These are phyloP conservation scores for Coleophoma cylindrospora DNA, from an alignment of 2,329 filamentous ascomycete genomes.

Conservation along the genomic window DNA sequence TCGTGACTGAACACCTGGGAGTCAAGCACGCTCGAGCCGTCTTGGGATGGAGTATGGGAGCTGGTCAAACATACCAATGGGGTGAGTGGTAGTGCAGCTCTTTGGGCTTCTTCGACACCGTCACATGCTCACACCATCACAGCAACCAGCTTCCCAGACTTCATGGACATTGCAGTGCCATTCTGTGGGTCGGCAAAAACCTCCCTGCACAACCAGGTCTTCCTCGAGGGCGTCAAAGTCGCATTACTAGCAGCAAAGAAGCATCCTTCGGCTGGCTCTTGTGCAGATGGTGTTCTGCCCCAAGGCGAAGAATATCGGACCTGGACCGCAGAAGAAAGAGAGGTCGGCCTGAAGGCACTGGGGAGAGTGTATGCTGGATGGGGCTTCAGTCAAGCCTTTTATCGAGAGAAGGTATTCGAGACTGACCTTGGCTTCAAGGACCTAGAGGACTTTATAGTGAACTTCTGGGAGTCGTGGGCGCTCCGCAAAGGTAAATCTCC, in stretches of 20 bases:
- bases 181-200: constrained; percentile 64
- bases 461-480: constrained; percentile 74
- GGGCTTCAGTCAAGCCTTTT: constrained; percentile 78
- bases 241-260: constrained; percentile 53
- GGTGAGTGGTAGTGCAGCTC: constrained; percentile 14
- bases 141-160: constrained; percentile 33
- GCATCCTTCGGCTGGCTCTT: constrained; percentile 44
- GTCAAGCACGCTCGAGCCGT: constrained; percentile 57
- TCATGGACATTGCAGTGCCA: constrained; percentile 60
- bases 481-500: constrained; percentile 50
- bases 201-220: constrained; percentile 62
- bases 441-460: constrained; percentile 69
- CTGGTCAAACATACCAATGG: constrained; percentile 62
- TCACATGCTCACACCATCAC: not conserved
- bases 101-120: constrained; percentile 21
- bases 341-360: constrained; percentile 62
- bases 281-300: constrained; percentile 35
- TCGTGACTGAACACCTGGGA: constrained; percentile 59
- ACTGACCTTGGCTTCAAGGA: constrained; percentile 58
- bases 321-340: constrained; percentile 49
- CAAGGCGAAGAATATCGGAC: constrained; percentile 32
- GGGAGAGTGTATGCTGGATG: constrained; percentile 74
- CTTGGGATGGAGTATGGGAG: constrained; percentile 69
- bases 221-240: constrained; percentile 59
- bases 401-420: constrained; percentile 66